phyloP scores from a whole-genome alignment of 192 early-diverging fungal genomes.

The Phycomyces blakesleeanus region DNA sequence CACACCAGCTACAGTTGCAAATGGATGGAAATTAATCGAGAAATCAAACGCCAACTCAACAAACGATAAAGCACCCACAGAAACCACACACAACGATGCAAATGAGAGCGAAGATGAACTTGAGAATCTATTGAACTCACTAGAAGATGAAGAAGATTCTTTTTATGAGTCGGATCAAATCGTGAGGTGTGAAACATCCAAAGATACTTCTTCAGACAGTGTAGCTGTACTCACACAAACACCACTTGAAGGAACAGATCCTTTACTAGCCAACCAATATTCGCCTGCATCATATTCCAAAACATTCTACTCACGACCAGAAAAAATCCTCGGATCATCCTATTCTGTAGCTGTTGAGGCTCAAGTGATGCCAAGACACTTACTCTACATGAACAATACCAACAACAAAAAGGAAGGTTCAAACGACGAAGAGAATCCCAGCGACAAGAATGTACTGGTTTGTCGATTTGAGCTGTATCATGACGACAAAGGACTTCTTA shows the following conservation, averaged over 20 bases:
- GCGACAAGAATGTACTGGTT: slow-evolving; percentile 3
- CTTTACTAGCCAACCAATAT: background rate
- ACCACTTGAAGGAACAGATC: background rate
- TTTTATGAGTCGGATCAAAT: too few relatives aligned
- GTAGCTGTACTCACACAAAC: background rate
- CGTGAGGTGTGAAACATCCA: too few relatives aligned
- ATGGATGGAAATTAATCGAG: slow-evolving; percentile 13
- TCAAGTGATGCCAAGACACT: slow-evolving; percentile 10
- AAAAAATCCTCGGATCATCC: slow-evolving; percentile 19
- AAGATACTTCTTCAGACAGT: too few relatives aligned
- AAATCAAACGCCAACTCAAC: background rate
- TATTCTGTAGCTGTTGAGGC: slow-evolving; percentile 27
- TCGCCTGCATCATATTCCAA: background rate
- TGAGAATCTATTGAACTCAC: background rate
- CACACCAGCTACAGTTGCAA: background rate
- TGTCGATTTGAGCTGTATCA: slow-evolving; percentile 28
- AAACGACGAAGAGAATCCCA: background rate
- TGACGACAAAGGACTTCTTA: background rate
- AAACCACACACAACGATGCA: too few relatives aligned
- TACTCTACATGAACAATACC: background rate
- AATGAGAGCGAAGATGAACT: background rate
- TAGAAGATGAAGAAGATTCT: too few relatives aligned
- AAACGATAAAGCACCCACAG: slow-evolving; percentile 2
- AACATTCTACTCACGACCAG: slow-evolving; percentile 22
- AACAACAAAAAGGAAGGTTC: background rate